Evolutionary conservation across 805 yeast species (phyloP), one percentile per base, ranked within the genome.

Genomic region (Starmerella powellii): DNA sequence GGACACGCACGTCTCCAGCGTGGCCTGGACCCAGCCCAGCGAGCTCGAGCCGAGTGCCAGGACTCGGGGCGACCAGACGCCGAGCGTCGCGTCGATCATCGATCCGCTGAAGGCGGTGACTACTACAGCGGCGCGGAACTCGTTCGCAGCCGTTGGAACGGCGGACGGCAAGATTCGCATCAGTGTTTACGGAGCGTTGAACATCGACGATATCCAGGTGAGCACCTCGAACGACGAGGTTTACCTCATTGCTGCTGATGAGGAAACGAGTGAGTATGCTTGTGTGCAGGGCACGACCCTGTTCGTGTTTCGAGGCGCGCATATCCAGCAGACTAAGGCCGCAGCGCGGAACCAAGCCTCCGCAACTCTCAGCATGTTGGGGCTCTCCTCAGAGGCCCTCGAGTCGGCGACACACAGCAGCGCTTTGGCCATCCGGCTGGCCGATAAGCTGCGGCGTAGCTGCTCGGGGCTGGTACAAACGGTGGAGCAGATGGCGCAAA

Each of bases 161-260:
- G 49, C 18, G 26, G 46, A 37, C 32, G 57, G 54, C 38, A n/a
- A 37, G 8, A 32, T 66, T 5, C 43, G 48, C 13, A 30, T 65
- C 3, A 53, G 58, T 2, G 46, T 65, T 8, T 58, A 63, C 46
- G 68, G 67, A 0, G 47, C 60, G 17, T 62, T 63, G 33, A 43
- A 54, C 8, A 48, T 63, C 6, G 66, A 59, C 2, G 48, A 48
- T n/a, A 33, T 53, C 29, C 17, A 29, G 10, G 15, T 48, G 8
- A 44, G 38, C 29, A 4, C 34, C 17, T 26, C 35, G 8, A 15
- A n/a, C 12, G 3, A 31, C 8, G 32, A 46, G 5, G 32, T 49
- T 8, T 31, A 34, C 16, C 40, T 19, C 16, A 34, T 46, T 18
- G 3, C 13, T 11, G 40, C 38, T 3, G 30, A 32, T 6, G 46